These are phyloP conservation scores for Fusarium subglutinans DNA, from an alignment of 2,329 filamentous ascomycete genomes.

Conservation along the genomic window DNA sequence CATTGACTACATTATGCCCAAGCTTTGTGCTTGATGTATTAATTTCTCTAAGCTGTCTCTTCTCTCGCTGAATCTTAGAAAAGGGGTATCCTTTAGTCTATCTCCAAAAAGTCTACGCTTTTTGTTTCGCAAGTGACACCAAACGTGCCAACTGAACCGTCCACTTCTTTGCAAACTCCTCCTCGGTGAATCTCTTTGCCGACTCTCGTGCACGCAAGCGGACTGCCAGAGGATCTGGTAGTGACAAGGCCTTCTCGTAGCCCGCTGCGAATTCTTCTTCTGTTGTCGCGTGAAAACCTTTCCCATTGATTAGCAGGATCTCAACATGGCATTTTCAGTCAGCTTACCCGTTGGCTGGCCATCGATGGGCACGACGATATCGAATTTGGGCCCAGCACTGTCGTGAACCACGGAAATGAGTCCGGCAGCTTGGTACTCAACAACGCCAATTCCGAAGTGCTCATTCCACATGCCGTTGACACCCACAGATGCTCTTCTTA, in stretches of 20 bases:
- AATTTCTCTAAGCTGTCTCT: constrained; percentile 26
- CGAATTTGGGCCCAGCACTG: constrained; percentile 89
- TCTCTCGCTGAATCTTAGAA: constrained; percentile 27
- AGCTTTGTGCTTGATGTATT: constrained; percentile 4
- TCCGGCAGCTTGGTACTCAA: constrained; percentile 96
- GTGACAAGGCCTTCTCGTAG: constrained; percentile 78
- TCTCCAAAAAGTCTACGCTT: constrained; percentile 29
- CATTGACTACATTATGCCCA: not conserved
- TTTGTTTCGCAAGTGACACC: constrained; percentile 57
- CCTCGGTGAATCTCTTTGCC: constrained; percentile 86
- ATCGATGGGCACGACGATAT: constrained; percentile 87
- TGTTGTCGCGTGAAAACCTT: constrained; percentile 87
- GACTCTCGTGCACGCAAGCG: constrained; percentile 79
- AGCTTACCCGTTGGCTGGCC: constrained; percentile 77
- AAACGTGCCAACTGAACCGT: constrained; percentile 76
- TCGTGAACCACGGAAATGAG: constrained; percentile 93
- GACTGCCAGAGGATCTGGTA: constrained; percentile 79
- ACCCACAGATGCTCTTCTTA: constrained; percentile 80
- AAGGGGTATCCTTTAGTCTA: constrained; percentile 52
- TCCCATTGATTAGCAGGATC: not conserved
- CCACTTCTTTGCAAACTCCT: constrained; percentile 85
- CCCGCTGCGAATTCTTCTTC: constrained; percentile 80
- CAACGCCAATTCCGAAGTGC: constrained; percentile 97
- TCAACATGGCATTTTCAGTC: not conserved
- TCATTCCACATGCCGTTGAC: constrained; percentile 99